Base-by-base conservation (phyloP, 805 yeast species). In the Saccharomycopsis sp. region DNA sequence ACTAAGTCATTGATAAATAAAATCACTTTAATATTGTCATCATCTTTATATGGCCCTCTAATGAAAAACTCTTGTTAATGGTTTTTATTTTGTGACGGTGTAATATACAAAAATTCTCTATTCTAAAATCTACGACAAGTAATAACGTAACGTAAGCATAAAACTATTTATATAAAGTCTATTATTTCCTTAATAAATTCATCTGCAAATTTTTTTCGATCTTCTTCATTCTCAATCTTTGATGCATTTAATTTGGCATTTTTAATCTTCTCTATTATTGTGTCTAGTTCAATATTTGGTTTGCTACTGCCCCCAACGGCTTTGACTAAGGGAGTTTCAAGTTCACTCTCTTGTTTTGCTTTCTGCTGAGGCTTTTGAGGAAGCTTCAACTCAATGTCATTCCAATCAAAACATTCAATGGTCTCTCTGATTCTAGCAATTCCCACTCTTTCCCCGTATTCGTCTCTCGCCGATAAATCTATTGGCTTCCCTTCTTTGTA, bases 301-400 rank as follows among this genome's bases (percentile, higher is more conserved):
- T n/a, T n/a, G n/a, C n/a, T n/a, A 16, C 40, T 34, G 19, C 13
- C 14, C 8, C 32, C 36, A 39, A 65, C 44, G 11, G 56, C 51
- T 8, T 55, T 52, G 4, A 63, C 57, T 33, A 61, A 54, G 3
- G 62, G 64, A 44, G 54, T 47, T 32, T 35, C 58, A 11, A 59
- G 54, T 4, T 54, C 54, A 26, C 54, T 56, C 33, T 53, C 57
- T 40, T 56, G 58, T 4, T 19, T 13, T 9, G 20, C 24, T 38
- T 16, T 26, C 9, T 8, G 6, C 29, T 32, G 23, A 13, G 14
- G 26, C 4, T 24, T 24, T 14, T 27, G 29, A 4, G 39, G 32
- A n/a, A n/a, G 17, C 17, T 22, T 41, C 8, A 43, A 19, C 9
- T 40, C 44, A 9, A 50, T 39, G 16, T 50, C 40, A 19, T 26